These are phyloP conservation scores for Ascocoryne sarcoides DNA, from an alignment of 2,329 filamentous ascomycete species.

Conservation along the genomic window DNA sequence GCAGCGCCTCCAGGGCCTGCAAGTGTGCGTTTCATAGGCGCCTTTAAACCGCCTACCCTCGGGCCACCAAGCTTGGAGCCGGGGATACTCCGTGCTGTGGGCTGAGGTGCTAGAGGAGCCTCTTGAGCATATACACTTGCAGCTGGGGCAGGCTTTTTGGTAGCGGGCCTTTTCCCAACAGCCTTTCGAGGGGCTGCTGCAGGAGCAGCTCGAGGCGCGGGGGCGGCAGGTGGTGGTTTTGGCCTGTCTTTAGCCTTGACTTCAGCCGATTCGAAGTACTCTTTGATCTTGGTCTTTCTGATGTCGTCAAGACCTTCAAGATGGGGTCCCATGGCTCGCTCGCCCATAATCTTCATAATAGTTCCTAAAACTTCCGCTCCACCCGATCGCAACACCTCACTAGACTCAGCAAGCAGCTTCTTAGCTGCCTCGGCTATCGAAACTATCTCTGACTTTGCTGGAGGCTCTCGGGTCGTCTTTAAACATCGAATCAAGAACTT, in stretches of 20 bases:
- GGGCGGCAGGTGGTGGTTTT: conserved; percentile 63
- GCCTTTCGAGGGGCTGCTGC: conserved; percentile 38
- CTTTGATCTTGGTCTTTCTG: conserved; percentile 89
- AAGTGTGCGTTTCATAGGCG: conserved; percentile 47
- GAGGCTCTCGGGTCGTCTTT: conserved; percentile 73
- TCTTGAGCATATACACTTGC: conserved; percentile 38
- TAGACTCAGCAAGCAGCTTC: conserved; percentile 84
- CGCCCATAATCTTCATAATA: conserved; percentile 97
- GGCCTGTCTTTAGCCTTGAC: conserved; percentile 90
- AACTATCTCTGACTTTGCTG: conserved; percentile 73
- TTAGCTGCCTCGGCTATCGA: conserved; percentile 81
- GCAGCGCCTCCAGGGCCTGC: conserved; percentile 36
- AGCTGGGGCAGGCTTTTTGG: conserved; percentile 40
- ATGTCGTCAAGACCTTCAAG: conserved; percentile 92
- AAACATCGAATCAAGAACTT: conserved; percentile 88
- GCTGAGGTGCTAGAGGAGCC: conserved; percentile 48
- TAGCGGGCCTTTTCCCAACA: conserved; percentile 30
- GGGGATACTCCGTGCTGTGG: conserved; percentile 41
- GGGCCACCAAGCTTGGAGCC: conserved; percentile 47
- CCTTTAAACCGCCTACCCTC: conserved; percentile 44
- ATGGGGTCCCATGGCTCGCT: conserved; percentile 88
- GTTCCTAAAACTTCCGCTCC: conserved; percentile 90
- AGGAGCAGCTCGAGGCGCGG: conserved; percentile 42
- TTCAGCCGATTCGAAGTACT: conserved; percentile 74
- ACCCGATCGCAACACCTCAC: conserved; percentile 74